Evolutionary conservation across 2,329 filamentous ascomycete genomes (phyloP).

Genomic region (Thelonectria discophora): DNA sequence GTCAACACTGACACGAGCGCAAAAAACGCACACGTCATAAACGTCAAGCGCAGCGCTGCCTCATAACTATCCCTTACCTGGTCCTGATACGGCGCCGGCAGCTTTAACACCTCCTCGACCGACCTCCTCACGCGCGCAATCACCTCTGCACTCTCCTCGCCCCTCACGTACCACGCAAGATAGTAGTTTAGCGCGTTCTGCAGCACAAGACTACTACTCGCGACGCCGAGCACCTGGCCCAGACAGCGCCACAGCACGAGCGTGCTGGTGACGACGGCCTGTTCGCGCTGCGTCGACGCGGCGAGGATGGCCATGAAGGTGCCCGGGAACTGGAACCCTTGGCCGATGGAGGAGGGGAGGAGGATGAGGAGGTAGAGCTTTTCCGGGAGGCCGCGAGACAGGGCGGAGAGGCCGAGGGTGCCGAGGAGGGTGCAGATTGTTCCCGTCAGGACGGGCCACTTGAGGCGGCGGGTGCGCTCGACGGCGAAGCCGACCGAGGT

Average conservation of each 20-base stretch:
- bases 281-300: constrained; percentile 66
- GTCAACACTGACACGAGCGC: constrained; percentile 58
- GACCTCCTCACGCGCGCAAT: constrained; percentile 61
- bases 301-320: constrained; percentile 71
- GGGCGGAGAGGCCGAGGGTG: constrained; percentile 56
- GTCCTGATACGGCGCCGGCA: constrained; percentile 57
- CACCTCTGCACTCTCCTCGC: constrained; percentile 64
- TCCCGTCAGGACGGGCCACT: constrained; percentile 66
- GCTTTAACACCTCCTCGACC: constrained; percentile 61
- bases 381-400: constrained; percentile 62
- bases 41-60: constrained; percentile 58
- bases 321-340: constrained; percentile 71
- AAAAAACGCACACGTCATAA: constrained; percentile 55
- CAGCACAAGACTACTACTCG: constrained; percentile 74
- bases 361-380: constrained; percentile 65
- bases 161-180: constrained; percentile 66
- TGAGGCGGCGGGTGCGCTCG: constrained; percentile 65
- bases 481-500: constrained; percentile 70
- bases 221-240: constrained; percentile 78
- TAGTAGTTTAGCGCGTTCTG: constrained; percentile 74
- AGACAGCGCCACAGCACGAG: constrained; percentile 76
- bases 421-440: constrained; percentile 59
- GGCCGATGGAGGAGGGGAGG: constrained; percentile 64
- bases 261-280: constrained; percentile 75
- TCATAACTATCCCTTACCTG: constrained; percentile 67